Evolutionary conservation across 2,329 filamentous ascomycete genomes (phyloP), one percentile per base, ranked within the genome.

Genomic region (Pochonia chlamydosporia): DNA sequence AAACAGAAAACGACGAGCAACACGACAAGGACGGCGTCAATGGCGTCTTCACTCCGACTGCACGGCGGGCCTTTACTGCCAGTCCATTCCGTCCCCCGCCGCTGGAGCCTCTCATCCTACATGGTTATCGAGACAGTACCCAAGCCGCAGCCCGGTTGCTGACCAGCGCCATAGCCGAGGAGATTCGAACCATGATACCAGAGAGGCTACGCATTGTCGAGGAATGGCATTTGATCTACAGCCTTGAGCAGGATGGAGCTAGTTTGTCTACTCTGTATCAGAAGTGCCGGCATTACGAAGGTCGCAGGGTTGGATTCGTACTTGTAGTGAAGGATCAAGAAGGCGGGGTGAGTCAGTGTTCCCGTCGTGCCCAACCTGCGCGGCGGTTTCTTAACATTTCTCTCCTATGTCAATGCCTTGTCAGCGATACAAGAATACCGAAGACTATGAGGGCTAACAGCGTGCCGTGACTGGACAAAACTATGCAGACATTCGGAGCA

Each of bases 21-120:
- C 45, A 47, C 42, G 50, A 54, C 40, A 67, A 67, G 26, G 71
- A 77, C 54, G 74, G 75, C 53, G 69, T 82, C 62, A 71, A 74
- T 54, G 75, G 76, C 44, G 76, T 84, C 52, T 87, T 81, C 64
- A 59, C 59, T 18, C 66, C 66, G n/a, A 44, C 58, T 16, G 56
- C 54, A 35, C 81, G 87, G 54, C 82, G 78, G 45, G 77, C 28
- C 11, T 39, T 35, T 23, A 30, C 36, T 6, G 46, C 79, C 6
- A 90, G 86, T 11, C 90, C 89, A 2, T 90, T 95, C 64, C 86
- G 90, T 56, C 89, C 90, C 2, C 92, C 92, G 10, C 91, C 91
- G 0, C 79, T 97, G 43, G 91, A 92, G 48, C 89, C 92, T 0
- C 69, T 97, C 20, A 73, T 76, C 4, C 75, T 97, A 30, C 68